Evolutionary conservation across 164 flowering plant species (phyloP).

Genomic region (Vitis amurensis): DNA sequence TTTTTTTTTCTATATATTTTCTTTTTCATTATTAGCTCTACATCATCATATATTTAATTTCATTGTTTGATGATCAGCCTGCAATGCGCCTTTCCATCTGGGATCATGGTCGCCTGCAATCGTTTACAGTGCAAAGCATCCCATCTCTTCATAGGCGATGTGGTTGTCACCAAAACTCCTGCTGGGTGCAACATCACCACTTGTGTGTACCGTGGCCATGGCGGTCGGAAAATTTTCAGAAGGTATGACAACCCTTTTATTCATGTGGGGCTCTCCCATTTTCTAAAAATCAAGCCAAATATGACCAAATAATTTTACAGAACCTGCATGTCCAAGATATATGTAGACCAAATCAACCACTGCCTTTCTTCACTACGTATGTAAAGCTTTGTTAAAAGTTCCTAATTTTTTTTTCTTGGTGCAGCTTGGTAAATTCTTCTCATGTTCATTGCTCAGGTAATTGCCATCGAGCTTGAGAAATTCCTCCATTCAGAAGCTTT

Average conservation of each 20-base stretch:
- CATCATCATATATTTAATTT: neutral
- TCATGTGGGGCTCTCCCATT: too few species aligned
- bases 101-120: conserved; percentile 13
- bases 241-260: neutral
- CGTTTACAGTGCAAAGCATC: conserved; percentile 26
- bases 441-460: conserved; percentile 1
- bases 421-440: conserved; percentile 11
- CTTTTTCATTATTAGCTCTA: neutral
- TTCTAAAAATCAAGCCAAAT: too few species aligned
- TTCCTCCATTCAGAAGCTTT: too few species aligned
- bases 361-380: too few species aligned
- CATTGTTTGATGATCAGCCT: conserved; percentile 10
- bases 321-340: too few species aligned
- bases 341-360: too few species aligned
- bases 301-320: too few species aligned
- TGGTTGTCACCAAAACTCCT: neutral
- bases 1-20: neutral
- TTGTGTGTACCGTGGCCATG: conserved; percentile 34
- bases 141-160: conserved; percentile 27
- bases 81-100: conserved; percentile 12
- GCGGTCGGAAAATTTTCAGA: conserved; percentile 10
- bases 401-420: neutral
- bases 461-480: neutral
- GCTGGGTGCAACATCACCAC: conserved; percentile 24
- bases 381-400: neutral